Evolutionary conservation across 169 alveolate genomes (phyloP).

Genomic region (Eimeria nieschulzi): DNA sequence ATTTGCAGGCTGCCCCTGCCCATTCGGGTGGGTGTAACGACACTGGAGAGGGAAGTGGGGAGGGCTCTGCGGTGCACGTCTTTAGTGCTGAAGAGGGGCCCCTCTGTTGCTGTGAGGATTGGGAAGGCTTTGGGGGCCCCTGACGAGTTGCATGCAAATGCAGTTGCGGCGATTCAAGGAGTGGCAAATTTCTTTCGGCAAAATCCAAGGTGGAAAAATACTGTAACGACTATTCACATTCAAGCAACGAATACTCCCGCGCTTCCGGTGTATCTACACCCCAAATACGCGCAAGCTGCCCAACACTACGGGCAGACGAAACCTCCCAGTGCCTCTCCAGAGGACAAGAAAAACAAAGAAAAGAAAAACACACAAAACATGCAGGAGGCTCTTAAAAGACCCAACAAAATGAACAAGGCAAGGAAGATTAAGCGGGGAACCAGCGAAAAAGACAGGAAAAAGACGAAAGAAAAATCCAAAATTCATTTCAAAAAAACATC

Average conservation of each 20-base stretch:
- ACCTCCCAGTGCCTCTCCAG: neutral
- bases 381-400: neutral
- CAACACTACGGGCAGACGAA: conserved; percentile 5
- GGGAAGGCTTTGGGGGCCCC: conserved; percentile 76
- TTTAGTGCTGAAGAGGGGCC: conserved; percentile 71
- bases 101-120: conserved; percentile 77
- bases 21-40: conserved; percentile 41
- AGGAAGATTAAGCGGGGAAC: conserved; percentile 11
- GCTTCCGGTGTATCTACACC: conserved; percentile 75
- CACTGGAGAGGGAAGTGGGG: conserved; percentile 69
- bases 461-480: neutral
- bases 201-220: conserved; percentile 75
- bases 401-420: neutral
- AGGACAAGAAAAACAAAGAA: neutral
- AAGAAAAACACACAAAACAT: neutral
- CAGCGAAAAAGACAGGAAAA: neutral
- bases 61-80: conserved; percentile 73
- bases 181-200: conserved; percentile 66
- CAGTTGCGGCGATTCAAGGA: conserved; percentile 69
- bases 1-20: conserved; percentile 63
- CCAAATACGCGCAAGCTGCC: conserved; percentile 52
- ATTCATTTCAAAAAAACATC: neutral
- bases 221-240: conserved; percentile 74
- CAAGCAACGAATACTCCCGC: conserved; percentile 81
- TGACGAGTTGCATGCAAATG: conserved; percentile 74